phyloP scores from a whole-genome alignment of 2,329 filamentous ascomycete species.

The Colletotrichum magnum region DNA sequence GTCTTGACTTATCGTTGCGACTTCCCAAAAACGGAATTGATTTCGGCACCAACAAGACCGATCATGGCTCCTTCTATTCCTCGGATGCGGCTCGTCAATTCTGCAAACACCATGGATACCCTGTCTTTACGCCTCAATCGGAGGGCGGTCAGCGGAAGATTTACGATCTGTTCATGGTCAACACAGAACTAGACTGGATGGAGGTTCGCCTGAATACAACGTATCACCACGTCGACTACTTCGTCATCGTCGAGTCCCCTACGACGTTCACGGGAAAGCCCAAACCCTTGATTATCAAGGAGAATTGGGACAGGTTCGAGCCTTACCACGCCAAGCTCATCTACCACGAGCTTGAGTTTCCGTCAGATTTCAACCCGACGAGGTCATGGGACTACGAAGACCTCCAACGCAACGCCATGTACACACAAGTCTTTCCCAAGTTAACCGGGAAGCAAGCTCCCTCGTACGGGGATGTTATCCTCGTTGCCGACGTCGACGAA shows the following conservation, averaged over 20 bases:
- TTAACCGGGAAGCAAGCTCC: conserved; percentile 59
- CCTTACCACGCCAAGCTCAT: conserved; percentile 73
- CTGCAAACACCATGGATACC: conserved; percentile 52
- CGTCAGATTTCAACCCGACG: conserved; percentile 18
- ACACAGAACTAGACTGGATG: conserved; percentile 75
- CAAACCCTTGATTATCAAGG: conserved; percentile 68
- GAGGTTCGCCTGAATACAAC: conserved; percentile 74
- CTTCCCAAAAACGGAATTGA: conserved; percentile 29
- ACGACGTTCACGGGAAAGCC: conserved; percentile 70
- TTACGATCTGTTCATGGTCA: conserved; percentile 75
- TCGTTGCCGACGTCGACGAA: conserved; percentile 74
- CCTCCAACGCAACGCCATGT: conserved; percentile 70
- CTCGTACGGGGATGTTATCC: conserved; percentile 65
- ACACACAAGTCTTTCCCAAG: conserved; percentile 67
- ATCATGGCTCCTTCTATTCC: conserved; percentile 45
- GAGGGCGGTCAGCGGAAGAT: conserved; percentile 59
- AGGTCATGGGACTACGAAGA: conserved; percentile 66
- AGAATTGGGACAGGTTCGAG: conserved; percentile 67
- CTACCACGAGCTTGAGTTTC: conserved; percentile 55
- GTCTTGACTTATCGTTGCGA: conserved; percentile 24
- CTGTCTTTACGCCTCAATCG: conserved; percentile 46
- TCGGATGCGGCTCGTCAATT: conserved; percentile 48
- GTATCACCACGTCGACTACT: conserved; percentile 73
- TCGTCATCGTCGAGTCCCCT: conserved; percentile 72
- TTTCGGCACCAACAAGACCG: conserved; percentile 20